Evolutionary conservation across 2,329 filamentous ascomycete species (phyloP), one percentile per base, ranked within the genome.

Genomic region (Zymoseptoria brevis): DNA sequence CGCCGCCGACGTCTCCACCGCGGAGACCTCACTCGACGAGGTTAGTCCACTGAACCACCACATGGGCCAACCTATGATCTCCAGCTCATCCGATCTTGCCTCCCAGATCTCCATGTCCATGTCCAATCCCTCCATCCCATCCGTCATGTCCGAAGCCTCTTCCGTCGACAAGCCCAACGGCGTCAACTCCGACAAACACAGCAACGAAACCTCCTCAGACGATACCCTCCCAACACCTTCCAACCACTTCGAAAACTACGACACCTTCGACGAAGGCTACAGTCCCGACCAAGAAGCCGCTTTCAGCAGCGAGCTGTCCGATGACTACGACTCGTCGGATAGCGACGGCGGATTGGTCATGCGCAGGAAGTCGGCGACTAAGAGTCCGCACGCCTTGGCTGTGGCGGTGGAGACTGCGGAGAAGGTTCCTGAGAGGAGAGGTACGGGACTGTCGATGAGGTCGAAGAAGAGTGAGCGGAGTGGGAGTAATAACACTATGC

Each of bases 121-220:
- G 8, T 80, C 78, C 8, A 77, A 80, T 58, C 78, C 78, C 9
- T 81, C 79, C 0, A 79, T 80, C 22, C 79, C 79, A 1, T 81
- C 79, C 8, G 74, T 78, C 16, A 74, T 75, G n/a, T 80, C 78
- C 1, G 76, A 76, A 45, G 73, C 72, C 45, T 80, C 78, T 0
- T 79, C 77, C 8, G 59, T 76, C 19, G 74, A 73, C 19, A 71
- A 72, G 3, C 54, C 6, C 67, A 68, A 19, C 35, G 21, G 3
- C 19, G 16, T 24, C 54, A 19, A 8, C 22, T 66, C 67, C 50
- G 69, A 73, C 8, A 72, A 72, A 24, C 50, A 57, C 26, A 77
- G 77, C 53, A 72, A 75, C 53, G 64, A 66, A 29, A 56, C 51
- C 19, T 64, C 71, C 7, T 74, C 74, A 9, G 69, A 69, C 19